Base-by-base conservation (phyloP, 805 yeast genomes). In the Metschnikowia vanudenii region DNA sequence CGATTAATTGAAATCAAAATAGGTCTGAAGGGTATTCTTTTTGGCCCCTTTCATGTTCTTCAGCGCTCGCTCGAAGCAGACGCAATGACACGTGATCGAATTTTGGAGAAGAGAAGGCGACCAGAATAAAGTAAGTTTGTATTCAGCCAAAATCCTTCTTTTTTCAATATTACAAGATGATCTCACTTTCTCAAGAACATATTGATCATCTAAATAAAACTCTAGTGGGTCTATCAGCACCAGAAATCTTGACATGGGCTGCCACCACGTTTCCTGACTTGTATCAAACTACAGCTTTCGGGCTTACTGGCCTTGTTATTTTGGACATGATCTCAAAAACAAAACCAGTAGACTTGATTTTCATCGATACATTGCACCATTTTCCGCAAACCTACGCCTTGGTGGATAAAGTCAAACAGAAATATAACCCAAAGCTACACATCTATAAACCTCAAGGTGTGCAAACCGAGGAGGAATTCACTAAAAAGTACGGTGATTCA, bases 201-300 rank as follows among this genome's bases (percentile, higher is more conserved):
- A 56, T 90, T 17, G 75, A 71, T 18, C 86, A 83, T 59, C 73
- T 87, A 65, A 91, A 90, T 67, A 58, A 67, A n/a, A 71, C 75
- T 9, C 73, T 91, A 17, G 68, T 75, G n/a, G 60, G 68, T 7
- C 63, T 79, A 14, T 59, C 80, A 1, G 89, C 97, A 0, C 79
- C 81, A 53, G 88, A 88, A 48, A 81, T 92, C 47, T 67, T 92
- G 22, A 70, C 75, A 58, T 92, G 98, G 97, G 80, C 96, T 0
- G 67, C 85, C 13, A 64, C 79, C n/a, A 88, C 96, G 0, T 83
- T 91, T 59, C 96, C 96, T 2, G 74, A 81, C 34, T 70, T 92
- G 32, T 91, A 64, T 60, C 98, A 92, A 67, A 90, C 96, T 1
- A 89, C 98, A 0, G 98, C 98, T 1, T 90, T 92, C 67, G 98